Conservation (phyloP, 2,329 filamentous ascomycete genomes). For the Pseudocercospora vitis region DNA sequence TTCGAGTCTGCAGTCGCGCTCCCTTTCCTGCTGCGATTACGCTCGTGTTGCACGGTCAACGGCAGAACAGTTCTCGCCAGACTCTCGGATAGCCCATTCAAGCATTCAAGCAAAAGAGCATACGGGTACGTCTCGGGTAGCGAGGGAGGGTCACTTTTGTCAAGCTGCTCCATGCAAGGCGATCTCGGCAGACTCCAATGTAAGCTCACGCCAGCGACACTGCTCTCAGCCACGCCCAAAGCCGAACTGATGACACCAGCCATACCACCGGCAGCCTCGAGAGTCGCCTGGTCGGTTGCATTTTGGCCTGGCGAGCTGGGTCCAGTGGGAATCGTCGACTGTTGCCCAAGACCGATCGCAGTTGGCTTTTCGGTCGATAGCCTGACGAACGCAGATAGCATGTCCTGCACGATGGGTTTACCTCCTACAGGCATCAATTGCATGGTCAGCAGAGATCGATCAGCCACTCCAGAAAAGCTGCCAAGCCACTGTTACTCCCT, state of each 20-base stretch:
- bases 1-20: slow-evolving; percentile 19
- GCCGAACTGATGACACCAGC: slow-evolving; percentile 80
- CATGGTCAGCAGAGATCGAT: too few relatives aligned
- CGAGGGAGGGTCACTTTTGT: slow-evolving; percentile 80
- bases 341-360: slow-evolving; percentile 83
- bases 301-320: slow-evolving; percentile 57
- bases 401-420: slow-evolving; percentile 74
- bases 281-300: slow-evolving; percentile 76
- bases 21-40: slow-evolving; percentile 43
- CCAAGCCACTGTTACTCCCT: too few relatives aligned
- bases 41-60: slow-evolving; percentile 77
- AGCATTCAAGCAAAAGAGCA: slow-evolving; percentile 80
- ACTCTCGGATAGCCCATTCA: slow-evolving; percentile 86
- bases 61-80: slow-evolving; percentile 91
- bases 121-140: slow-evolving; percentile 95
- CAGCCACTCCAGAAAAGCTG: too few relatives aligned
- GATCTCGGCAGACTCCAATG: slow-evolving; percentile 89
- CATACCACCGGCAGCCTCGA: slow-evolving; percentile 78
- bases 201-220: slow-evolving; percentile 73
- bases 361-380: slow-evolving; percentile 87
- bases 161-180: slow-evolving; percentile 88
- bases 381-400: slow-evolving; percentile 87
- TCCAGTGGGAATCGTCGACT: slow-evolving; percentile 76
- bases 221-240: slow-evolving; percentile 64
- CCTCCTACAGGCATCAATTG: too few relatives aligned